Percentiles rank a stretch among this genome's conserved stretches.
phyloP scores from a whole-genome alignment of 1,139 yeast genomes.

The Saccharomyces hybrid region DNA sequence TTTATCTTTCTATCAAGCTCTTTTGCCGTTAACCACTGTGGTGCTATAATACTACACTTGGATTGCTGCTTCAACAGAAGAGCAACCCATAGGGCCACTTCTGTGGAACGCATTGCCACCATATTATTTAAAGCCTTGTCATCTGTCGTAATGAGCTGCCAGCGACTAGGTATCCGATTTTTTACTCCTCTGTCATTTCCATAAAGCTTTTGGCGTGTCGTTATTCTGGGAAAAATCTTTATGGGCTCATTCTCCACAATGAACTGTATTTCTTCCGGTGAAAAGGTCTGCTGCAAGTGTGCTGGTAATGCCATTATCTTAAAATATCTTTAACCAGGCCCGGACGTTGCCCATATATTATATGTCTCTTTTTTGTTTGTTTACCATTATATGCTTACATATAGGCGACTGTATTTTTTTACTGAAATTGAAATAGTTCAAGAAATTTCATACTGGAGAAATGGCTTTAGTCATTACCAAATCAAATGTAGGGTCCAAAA shows the following conservation, averaged over 20 bases:
- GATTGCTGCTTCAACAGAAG: conserved; percentile 72
- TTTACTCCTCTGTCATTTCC: conserved; percentile 4
- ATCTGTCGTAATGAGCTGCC: conserved; percentile 32
- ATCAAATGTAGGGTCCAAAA: too few species aligned
- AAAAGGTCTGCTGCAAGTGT: conserved; percentile 47
- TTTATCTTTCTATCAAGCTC: conserved; percentile 53
- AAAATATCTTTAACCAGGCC: not conserved
- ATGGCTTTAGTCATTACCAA: not conserved
- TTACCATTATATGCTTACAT: not conserved
- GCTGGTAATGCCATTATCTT: conserved; percentile 56
- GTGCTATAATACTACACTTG: conserved; percentile 79
- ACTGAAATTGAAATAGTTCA: not conserved
- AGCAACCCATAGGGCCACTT: conserved; percentile 86
- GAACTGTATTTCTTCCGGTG: conserved; percentile 75
- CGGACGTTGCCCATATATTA: not conserved
- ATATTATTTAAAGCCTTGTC: conserved; percentile 39
- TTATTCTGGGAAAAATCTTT: conserved; percentile 54
- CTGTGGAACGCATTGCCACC: conserved; percentile 60
- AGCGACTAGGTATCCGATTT: conserved; percentile 3
- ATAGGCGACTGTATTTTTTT: not conserved
- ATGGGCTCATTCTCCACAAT: conserved; percentile 74
- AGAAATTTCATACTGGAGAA: not conserved
- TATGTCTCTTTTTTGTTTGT: not conserved
- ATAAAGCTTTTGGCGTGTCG: conserved; percentile 22
- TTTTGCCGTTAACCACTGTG: conserved; percentile 71